These are phyloP conservation scores for Phyllosticta citribraziliensis DNA, from an alignment of 2,329 filamentous ascomycete species.

Conservation along the genomic window DNA sequence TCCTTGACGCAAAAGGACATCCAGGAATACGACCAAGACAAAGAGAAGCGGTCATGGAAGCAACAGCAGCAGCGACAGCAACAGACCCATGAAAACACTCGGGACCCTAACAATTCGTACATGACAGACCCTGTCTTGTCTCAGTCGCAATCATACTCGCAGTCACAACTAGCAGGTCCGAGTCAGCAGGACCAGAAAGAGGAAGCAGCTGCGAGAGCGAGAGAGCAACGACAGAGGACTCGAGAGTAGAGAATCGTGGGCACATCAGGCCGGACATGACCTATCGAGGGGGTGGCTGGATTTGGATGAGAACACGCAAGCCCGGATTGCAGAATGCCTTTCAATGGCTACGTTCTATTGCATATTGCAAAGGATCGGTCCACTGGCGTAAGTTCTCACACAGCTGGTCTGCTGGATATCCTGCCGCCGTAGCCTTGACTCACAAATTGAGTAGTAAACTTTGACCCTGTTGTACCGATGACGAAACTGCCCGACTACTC, in stretches of 20 bases:
- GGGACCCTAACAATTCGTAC: not conserved
- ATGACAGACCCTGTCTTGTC: constrained; percentile 9
- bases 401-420: not conserved
- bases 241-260: constrained; percentile 12
- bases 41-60: constrained; percentile 28
- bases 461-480: not conserved
- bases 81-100: not conserved
- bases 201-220: not conserved
- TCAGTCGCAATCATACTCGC: constrained; percentile 2
- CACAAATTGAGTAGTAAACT: not conserved
- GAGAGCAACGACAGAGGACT: not conserved
- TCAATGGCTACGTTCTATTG: not conserved
- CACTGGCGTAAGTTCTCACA: not conserved
- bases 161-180: not conserved
- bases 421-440: not conserved
- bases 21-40: constrained; percentile 57
- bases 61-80: constrained; percentile 13
- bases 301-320: not conserved
- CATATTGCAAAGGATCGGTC: not conserved
- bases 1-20: constrained; percentile 61
- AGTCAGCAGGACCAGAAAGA: not conserved
- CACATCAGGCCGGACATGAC: constrained; percentile 1
- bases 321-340: not conserved
- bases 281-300: not conserved
- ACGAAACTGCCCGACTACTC: not conserved